Base-by-base conservation (phyloP, 2,329 filamentous ascomycete genomes). In the Epichloe scottii region DNA sequence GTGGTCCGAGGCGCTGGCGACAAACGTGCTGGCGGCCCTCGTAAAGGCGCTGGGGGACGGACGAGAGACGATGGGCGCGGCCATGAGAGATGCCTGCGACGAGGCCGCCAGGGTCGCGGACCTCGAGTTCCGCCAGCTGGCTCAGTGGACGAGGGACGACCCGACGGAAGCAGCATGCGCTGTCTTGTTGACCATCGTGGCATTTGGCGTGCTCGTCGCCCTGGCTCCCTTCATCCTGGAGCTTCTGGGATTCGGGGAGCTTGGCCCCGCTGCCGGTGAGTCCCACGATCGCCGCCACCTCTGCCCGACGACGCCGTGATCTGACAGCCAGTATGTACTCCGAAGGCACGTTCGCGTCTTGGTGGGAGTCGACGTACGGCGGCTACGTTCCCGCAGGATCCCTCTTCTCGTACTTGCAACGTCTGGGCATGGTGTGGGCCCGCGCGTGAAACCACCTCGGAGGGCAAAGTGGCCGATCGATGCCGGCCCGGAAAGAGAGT, bases 291-390 rank as follows among this genome's bases (percentile, higher is more conserved):
- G n/a, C n/a, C n/a, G n/a, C n/a, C n/a, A n/a, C n/a, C n/a, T n/a
- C n/a, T n/a, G n/a, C n/a, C n/a, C n/a, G n/a, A n/a, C n/a, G n/a
- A n/a, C n/a, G n/a, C n/a, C n/a, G n/a, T n/a, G n/a, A n/a, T n/a
- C n/a, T n/a, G n/a, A n/a, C n/a, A n/a, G n/a, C n/a, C n/a, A n/a
- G n/a, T n/a, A n/a, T n/a, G n/a, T n/a, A n/a, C n/a, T n/a, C n/a
- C n/a, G n/a, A n/a, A n/a, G n/a, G n/a, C 42, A 45, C 50, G 12
- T 49, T 52, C 35, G 50, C 50, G 5, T n/a, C 46, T 14, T 52
- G 50, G 50, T 52, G 50, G 50, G 38, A 49, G 46, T 49, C 50
- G 7, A 52, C 50, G 0, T 52, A 52, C 33, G 26, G 17, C 7
- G 50, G 46, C 12, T 49, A 42, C 39, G 39, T 52, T 15, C 46